Evolutionary conservation across 2,329 filamentous ascomycete genomes (phyloP), one percentile per base, ranked within the genome.

Genomic region (Colletotrichum sidae): DNA sequence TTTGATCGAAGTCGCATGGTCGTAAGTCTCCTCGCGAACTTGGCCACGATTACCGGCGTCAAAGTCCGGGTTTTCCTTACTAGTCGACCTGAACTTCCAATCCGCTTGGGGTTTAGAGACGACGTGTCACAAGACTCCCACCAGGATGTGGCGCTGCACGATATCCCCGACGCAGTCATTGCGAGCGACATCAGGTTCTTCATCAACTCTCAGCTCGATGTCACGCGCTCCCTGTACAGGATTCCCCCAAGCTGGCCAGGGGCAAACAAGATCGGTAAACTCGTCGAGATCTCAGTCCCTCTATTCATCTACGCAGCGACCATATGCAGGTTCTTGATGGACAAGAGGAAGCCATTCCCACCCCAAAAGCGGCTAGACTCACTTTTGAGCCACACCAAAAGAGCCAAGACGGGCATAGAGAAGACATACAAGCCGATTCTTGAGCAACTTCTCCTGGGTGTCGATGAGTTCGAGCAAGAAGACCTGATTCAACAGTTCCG

Each of bases 261-360:
- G 4, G 53, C 45, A 3, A 25, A 45, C 8, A 13, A 10, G 12
- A 61, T 73, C 8, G 13, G 54, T 39, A 39, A 25, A 17, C 66
- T 75, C 10, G 67, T 71, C 17, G 12, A 55, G 15, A 73, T 70
- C 53, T 70, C 76, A 17, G 65, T 62, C 12, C 72, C 73, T 0
- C 60, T 77, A 2, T 76, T 75, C 55, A 74, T 74, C 52, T 73
- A 69, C 53, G 73, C 73, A 34, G 61, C 72, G 41, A 75, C 73
- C 7, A 67, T 69, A 13, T 72, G 69, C 47, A 68, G 64, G 2
- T 74, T 73, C 41, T 56, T 75, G 34, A 15, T 38, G 8, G 50
- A 41, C 33, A 33, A 13, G 5, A 37, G 50, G 33, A 33, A 12
- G 4, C 8, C 17, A 33, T 49, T 49, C 13, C 9, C 10, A 6